Base-by-base conservation (phyloP, 768 basidiomycete genomes). In the Dentipellis sp. region DNA sequence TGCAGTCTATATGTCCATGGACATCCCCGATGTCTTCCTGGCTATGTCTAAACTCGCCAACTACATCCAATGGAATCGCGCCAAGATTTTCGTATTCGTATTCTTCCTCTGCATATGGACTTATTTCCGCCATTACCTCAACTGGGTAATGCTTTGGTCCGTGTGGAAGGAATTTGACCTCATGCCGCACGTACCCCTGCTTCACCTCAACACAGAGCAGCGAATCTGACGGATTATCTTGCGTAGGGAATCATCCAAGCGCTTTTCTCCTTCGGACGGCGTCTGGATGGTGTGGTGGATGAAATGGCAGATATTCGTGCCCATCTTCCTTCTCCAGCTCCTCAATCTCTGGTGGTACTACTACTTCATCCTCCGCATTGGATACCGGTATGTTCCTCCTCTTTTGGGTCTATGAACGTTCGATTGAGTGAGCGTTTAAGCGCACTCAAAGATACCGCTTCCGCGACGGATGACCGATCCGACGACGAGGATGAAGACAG, bases 1-100 rank as follows among this genome's bases (percentile, higher is more conserved):
- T 60, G 87, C 93, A 5, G 81, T 99, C 29, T 98, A 86, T 64
- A 78, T 94, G 72, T 97, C 93, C 67, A 98, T 98, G 95, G 97
- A 99, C 72, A 77, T 94, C 17, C 92, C 94, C 0, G 95, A 99
- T 66, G 72, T 82, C 36, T 90, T 87, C 69, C 76, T 99, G 12
- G 93, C 91, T 10, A 87, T 92, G 53, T 84, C 89, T n/a, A 98
- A 98, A 72, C 68, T 93, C 11, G 65, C 93, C 47, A 94, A 95
- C 71, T 99, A 99, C 66, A 76, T 97, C 34, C 79, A 82, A 63
- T 78, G 76, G 71, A 75, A 86, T 17, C 74, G 67, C 10, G 70
- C 84, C 9, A 90, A 93, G 60, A 68, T 81, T 0, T 70, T 80
- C 36, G 59, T 80, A 0, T 95, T 91, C 61, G 72, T 71, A 1